Conservation (phyloP, 805 yeast genomes). For the Nakazawaea laoshanensis region DNA sequence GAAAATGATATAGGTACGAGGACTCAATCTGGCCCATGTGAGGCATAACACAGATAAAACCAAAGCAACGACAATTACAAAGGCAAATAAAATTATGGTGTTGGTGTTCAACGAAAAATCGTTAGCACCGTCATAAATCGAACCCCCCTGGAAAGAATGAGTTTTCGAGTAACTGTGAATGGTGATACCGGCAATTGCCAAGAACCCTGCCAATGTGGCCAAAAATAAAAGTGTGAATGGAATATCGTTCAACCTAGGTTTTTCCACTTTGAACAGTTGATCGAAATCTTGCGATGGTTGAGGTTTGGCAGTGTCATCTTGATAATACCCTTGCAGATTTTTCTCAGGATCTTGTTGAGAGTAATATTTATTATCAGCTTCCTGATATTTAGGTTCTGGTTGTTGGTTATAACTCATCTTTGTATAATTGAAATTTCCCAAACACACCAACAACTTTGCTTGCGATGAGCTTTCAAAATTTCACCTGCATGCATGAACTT, state of each 20-base stretch:
- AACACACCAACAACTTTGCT: too few relatives aligned
- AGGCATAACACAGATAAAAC: constrained; percentile 50
- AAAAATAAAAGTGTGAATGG: constrained; percentile 49
- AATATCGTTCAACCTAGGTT: constrained; percentile 64
- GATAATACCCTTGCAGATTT: constrained; percentile 1
- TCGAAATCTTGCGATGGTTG: constrained; percentile 37
- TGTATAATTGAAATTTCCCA: too few relatives aligned
- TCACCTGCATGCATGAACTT: too few relatives aligned
- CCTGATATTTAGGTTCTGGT: too few relatives aligned
- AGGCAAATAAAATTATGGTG: constrained; percentile 62
- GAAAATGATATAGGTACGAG: constrained; percentile 57
- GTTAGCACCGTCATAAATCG: constrained; percentile 45
- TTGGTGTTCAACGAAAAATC: constrained; percentile 67
- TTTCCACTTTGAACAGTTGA: constrained; percentile 56
- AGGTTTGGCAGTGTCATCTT: constrained; percentile 12
- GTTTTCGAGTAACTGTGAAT: constrained; percentile 54
- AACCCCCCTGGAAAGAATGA: constrained; percentile 48
- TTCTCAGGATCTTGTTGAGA: constrained; percentile 8
- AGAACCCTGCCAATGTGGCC: constrained; percentile 50
- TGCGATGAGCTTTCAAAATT: too few relatives aligned
- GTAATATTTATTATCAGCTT: too few relatives aligned
- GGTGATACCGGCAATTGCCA: constrained; percentile 62
- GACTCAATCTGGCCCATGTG: constrained; percentile 52
- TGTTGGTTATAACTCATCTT: too few relatives aligned
- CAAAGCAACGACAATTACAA: constrained; percentile 52